phyloP scores from a whole-genome alignment of 1,284 basidiomycete genomes.

The Bondarzewia mesenterica region DNA sequence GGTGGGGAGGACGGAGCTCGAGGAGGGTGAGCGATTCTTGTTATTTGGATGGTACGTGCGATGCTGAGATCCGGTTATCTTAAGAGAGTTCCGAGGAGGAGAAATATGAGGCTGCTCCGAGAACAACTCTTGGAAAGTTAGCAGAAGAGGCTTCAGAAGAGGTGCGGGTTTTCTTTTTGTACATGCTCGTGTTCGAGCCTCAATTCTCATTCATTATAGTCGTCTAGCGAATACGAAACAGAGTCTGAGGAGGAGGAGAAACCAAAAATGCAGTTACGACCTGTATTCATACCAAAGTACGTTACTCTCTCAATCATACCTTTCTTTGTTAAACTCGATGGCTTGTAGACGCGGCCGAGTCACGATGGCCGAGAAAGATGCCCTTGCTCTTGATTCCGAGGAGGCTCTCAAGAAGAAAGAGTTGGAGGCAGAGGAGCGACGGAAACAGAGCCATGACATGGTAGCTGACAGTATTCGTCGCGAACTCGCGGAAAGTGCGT shows the following conservation, averaged over 20 bases:
- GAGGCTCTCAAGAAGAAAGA: conserved; percentile 58
- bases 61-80: conserved; percentile 9
- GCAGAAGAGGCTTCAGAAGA: conserved; percentile 28
- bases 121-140: conserved; percentile 26
- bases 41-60: background rate
- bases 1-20: conserved; percentile 53
- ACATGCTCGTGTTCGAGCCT: conserved; percentile 9
- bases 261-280: conserved; percentile 65
- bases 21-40: conserved; percentile 27
- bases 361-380: conserved; percentile 60
- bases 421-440: conserved; percentile 62
- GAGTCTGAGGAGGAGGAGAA: conserved; percentile 57
- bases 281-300: conserved; percentile 88
- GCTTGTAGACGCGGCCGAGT: conserved; percentile 56
- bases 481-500: conserved; percentile 75
- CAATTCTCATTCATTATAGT: no score
- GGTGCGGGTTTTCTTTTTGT: conserved; percentile 24
- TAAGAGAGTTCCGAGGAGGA: conserved; percentile 30
- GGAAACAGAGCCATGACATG: conserved; percentile 76
- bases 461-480: conserved; percentile 84
- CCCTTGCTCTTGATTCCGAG: conserved; percentile 59
- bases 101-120: conserved; percentile 36
- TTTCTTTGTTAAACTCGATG: background rate
- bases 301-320: conserved; percentile 22
- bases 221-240: conserved; percentile 75